Percentiles rank a stretch among this genome's conserved stretches.
phyloP scores from a whole-genome alignment of 441 rosid genomes.

The Dalechampia spathulata region DNA sequence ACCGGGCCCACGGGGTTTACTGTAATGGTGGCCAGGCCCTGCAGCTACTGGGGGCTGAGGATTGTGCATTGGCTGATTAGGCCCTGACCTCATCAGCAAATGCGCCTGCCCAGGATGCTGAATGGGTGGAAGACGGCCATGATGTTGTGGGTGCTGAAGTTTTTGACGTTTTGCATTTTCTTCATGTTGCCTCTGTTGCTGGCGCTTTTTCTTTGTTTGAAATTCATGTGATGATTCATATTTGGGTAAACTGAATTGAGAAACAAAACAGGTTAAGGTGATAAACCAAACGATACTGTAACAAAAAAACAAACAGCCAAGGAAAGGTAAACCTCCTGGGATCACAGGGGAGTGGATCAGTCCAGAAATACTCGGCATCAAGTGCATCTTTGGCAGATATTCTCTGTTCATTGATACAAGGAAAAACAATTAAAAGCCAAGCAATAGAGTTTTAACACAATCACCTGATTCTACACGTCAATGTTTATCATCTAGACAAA shows the following conservation, averaged over 20 bases:
- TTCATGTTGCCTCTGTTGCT: conserved; percentile 83
- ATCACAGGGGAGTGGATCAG: conserved; percentile 93
- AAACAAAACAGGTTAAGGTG: not conserved
- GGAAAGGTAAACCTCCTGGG: conserved; percentile 64
- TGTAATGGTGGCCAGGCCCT: conserved; percentile 60
- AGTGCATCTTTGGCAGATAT: conserved; percentile 95
- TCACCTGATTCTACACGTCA: not conserved
- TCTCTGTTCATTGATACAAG: conserved; percentile 46
- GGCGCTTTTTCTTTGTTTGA: conserved; percentile 95
- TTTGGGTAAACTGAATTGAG: conserved; percentile 66
- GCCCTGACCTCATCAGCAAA: conserved; percentile 61
- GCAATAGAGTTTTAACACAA: not conserved
- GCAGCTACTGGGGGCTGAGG: conserved; percentile 62
- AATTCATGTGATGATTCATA: conserved; percentile 96
- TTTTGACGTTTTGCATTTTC: conserved; percentile 91
- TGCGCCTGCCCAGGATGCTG: conserved; percentile 82
- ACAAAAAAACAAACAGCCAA: not conserved
- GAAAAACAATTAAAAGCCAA: too few relatives aligned
- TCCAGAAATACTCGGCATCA: conserved; percentile 98
- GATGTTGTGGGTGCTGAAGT: conserved; percentile 73
- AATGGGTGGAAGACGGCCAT: conserved; percentile 71
- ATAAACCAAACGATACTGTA: not conserved
- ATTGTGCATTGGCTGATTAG: conserved; percentile 58
- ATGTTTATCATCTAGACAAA: not conserved
- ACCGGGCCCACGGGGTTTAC: conserved; percentile 69